A percentile compares a stretch with the other conserved stretches of the same genome.
Evolutionary conservation across 371 early-diverging fungal genomes (phyloP).

Genomic region (Mucor irregularis): DNA sequence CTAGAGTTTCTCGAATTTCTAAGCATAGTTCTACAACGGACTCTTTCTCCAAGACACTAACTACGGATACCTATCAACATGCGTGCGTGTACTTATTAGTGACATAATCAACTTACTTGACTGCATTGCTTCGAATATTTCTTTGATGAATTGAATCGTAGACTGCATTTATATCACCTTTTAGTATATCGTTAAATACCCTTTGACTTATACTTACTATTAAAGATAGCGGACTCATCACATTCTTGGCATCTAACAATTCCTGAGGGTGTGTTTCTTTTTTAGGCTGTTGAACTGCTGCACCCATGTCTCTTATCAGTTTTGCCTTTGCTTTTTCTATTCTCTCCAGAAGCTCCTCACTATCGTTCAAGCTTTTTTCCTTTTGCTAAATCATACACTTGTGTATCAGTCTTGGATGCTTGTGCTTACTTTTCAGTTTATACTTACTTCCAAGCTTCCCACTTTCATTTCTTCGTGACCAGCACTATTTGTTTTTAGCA

Average conservation of each 20-base stretch:
- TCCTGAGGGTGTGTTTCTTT: not conserved
- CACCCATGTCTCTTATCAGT: not conserved
- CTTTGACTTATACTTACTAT: not conserved
- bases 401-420: too few species aligned
- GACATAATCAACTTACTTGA: not conserved
- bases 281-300: not conserved
- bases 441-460: too few species aligned
- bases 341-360: too few species aligned
- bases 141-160: not conserved
- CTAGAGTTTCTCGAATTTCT: conserved; percentile 8
- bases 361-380: too few species aligned
- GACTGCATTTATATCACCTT: not conserved
- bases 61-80: not conserved
- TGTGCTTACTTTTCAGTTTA: too few species aligned
- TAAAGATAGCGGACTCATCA: not conserved
- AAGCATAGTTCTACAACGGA: not conserved
- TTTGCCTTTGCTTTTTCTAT: not conserved
- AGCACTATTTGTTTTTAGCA: too few species aligned
- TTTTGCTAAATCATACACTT: too few species aligned
- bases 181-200: not conserved
- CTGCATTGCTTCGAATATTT: not conserved
- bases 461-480: too few species aligned
- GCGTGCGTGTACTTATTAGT: too few species aligned
- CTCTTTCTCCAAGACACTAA: not conserved
- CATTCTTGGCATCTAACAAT: not conserved